Evolutionary conservation across 1,284 basidiomycete species (phyloP).

Genomic region (Marasmius oreades): DNA sequence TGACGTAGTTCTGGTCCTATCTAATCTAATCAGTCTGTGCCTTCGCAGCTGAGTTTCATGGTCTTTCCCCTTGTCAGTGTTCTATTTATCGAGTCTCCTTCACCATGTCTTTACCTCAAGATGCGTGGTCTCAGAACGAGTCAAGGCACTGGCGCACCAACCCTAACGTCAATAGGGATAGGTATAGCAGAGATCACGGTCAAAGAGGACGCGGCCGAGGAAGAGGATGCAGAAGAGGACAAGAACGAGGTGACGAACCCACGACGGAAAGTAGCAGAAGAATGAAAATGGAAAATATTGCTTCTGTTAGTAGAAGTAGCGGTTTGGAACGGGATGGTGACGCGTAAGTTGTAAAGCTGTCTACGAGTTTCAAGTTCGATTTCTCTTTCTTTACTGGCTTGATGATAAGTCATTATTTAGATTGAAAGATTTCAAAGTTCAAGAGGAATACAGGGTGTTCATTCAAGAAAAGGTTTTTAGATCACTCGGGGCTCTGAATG

Average conservation of each 20-base stretch:
- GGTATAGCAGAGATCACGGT: background rate
- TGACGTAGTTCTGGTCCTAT: background rate
- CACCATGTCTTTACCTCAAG: too few relatives aligned
- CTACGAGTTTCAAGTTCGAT: too few relatives aligned
- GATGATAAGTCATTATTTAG: slow-evolving; percentile 33
- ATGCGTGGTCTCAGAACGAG: too few relatives aligned
- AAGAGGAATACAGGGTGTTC: slow-evolving; percentile 62
- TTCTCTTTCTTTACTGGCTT: slow-evolving; percentile 3
- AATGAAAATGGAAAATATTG: slow-evolving; percentile 51
- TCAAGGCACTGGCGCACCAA: too few relatives aligned
- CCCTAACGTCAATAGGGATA: too few relatives aligned
- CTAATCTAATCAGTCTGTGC: background rate
- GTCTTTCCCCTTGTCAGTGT: too few relatives aligned
- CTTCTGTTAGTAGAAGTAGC: slow-evolving; percentile 70
- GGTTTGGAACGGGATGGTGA: slow-evolving; percentile 69
- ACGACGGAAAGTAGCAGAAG: too few relatives aligned
- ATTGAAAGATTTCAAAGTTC: slow-evolving; percentile 50
- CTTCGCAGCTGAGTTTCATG: too few relatives aligned
- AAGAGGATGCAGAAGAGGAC: too few relatives aligned
- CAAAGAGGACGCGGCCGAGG: background rate
- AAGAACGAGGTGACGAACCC: too few relatives aligned
- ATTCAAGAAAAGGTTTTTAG: slow-evolving; percentile 59
- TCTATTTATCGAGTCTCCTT: too few relatives aligned
- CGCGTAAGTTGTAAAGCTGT: too few relatives aligned
- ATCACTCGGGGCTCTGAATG: background rate